Base-by-base conservation (phyloP, 1,139 yeast species). In the Eremothecium coryli region DNA sequence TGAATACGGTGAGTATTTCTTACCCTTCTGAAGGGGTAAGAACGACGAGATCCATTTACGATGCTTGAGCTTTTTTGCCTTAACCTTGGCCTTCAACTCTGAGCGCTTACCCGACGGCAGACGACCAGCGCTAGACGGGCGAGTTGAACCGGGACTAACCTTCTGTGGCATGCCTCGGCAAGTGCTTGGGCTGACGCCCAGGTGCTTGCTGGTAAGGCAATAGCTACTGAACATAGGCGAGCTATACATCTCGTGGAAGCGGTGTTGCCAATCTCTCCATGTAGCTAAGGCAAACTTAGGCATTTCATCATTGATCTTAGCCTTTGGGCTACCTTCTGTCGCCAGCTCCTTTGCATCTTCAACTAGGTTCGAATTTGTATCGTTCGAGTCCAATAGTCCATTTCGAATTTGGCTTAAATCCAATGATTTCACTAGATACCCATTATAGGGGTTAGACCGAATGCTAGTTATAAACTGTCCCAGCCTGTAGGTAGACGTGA, bases 221-320 rank as follows among this genome's bases (percentile, higher is more conserved):
- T 50, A 52, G n/a, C 61, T 52, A 38, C 54, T 58, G 33, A 60
- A 36, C 31, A 57, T 37, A 4, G 54, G 44, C 3, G 63, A 49
- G 2, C 71, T 68, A 52, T 80, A 81, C 18, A 81, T 54, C 1
- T 88, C 82, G 53, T 80, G 85, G 30, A 70, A 71, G 41, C 80
- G 68, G 46, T 70, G 77, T 48, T 82, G 78, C 93, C 94, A 82
- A 55, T 84, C 95, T 50, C 94, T 68, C 95, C 95, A 84, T 10
- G 90, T 81, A 0, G 94, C 90, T 29, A 64, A 53, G 0, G 65
- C 62, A 14, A 50, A 26, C n/a, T 48, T 36, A 6, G 41, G 41
- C 14, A 29, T 36, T 15, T 32, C 41, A n/a, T n/a, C n/a, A n/a
- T n/a, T n/a, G n/a, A 18, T 38, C 36, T 22, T 24, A 33, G 12